Evolutionary conservation across 805 yeast genomes (phyloP), one percentile per base, ranked within the genome.

Genomic region (Yamadazyma philogaea): DNA sequence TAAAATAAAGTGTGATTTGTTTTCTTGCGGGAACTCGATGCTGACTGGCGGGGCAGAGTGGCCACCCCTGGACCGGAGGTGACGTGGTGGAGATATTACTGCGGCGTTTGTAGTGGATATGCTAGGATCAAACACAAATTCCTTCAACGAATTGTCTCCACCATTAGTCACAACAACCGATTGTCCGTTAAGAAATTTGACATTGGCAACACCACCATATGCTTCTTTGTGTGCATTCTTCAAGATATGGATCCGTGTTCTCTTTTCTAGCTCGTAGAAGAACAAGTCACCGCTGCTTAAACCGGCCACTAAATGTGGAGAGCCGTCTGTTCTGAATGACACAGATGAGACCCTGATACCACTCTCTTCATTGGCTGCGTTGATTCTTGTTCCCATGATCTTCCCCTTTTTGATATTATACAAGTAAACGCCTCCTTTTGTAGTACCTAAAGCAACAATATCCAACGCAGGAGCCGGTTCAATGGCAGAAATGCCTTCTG

Each of bases 21-120:
- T 80, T 38, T 79, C 81, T 52, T 85, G 84, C 4, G 95, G 87
- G 63, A 93, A 93, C 18, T 70, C 68, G 31, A 93, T 79, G 4
- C 78, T 59, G 0, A 84, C 73, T 2, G 98, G 95, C 3, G 99
- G 96, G 22, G 86, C 84, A 3, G 96, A 80, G 61, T 93, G 99
- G n/a, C 99, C 99, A 54, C 97, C 98, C 59, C 99, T 78, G 1
- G 95, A 85, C 60, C 99, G 79, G 54, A 95, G 71, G 46, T 82
- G 80, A 57, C 99, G 82, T 33, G 99, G 98, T 1, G 96, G 96
- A 10, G 89, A 79, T 4, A 86, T 82, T 24, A 87, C 79, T 1
- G 82, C 70, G 0, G 77, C 54, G 51, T 81, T 78, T 4, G 82
- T 65, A 1, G 84, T 68, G 0, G 90, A 80, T 39, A 90, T 67